Percentiles rank a stretch among this genome's conserved stretches.
Evolutionary conservation across 2,329 filamentous ascomycete genomes (phyloP).

Genomic region (Sporothrix variecibatus): DNA sequence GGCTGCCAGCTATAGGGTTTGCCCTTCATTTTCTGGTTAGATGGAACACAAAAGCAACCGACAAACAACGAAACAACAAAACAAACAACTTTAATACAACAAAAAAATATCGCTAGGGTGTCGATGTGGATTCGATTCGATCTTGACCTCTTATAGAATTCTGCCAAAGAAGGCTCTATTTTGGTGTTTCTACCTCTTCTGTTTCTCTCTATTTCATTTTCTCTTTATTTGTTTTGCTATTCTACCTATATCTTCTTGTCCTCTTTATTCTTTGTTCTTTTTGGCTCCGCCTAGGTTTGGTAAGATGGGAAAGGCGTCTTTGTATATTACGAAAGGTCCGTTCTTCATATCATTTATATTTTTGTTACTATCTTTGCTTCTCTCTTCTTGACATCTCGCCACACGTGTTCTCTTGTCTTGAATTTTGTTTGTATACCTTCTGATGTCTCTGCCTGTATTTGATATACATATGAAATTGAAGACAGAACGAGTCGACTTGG

Average conservation of each 20-base stretch:
- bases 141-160: constrained; percentile 8
- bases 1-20: too few species aligned
- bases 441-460: too few species aligned
- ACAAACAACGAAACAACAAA: not conserved
- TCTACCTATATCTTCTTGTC: not conserved
- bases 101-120: not conserved
- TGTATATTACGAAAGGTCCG: constrained; percentile 25
- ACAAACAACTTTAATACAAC: not conserved
- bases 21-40: not conserved
- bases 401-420: not conserved
- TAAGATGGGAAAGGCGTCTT: constrained; percentile 27
- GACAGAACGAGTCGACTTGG: too few species aligned
- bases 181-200: not conserved
- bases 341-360: constrained; percentile 6
- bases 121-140: constrained; percentile 2
- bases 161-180: not conserved
- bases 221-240: not conserved
- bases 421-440: not conserved
- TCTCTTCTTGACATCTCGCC: not conserved
- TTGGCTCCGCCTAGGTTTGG: constrained; percentile 24
- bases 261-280: not conserved
- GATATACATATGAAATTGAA: not conserved
- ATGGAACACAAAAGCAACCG: not conserved
- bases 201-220: not conserved
- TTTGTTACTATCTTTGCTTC: not conserved